phyloP scores from a whole-genome alignment of 768 basidiomycete species.

The Boletus huronensis region DNA sequence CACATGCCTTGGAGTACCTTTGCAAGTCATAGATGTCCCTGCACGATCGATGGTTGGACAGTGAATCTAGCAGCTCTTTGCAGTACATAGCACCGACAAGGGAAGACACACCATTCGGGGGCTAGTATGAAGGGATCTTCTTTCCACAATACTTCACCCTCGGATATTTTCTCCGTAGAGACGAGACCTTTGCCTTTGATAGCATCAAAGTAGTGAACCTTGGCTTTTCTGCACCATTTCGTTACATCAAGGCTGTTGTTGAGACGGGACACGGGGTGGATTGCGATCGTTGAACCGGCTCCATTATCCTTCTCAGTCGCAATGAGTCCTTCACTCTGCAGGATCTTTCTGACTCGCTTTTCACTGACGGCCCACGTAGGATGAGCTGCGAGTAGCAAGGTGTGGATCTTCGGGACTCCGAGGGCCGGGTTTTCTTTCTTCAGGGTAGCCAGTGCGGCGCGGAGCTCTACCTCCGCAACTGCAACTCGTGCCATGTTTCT shows the following conservation, averaged over 20 bases:
- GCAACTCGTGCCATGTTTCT: constrained; percentile 13
- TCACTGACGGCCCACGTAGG: constrained; percentile 81
- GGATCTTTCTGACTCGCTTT: constrained; percentile 70
- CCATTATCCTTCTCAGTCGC: constrained; percentile 10
- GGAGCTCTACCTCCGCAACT: constrained; percentile 56
- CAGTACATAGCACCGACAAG: too few species aligned
- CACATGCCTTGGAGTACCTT: constrained; percentile 56
- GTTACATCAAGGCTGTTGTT: constrained; percentile 60
- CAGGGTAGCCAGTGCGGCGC: constrained; percentile 49
- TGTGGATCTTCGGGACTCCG: constrained; percentile 71
- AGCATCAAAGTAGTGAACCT: constrained; percentile 63
- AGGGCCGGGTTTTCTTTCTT: constrained; percentile 56
- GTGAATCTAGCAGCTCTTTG: background rate
- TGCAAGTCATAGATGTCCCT: constrained; percentile 82
- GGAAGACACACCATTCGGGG: constrained; percentile 67
- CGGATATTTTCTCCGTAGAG: constrained; percentile 59
- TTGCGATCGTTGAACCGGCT: constrained; percentile 7
- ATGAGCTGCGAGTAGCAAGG: constrained; percentile 52
- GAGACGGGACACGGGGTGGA: constrained; percentile 60
- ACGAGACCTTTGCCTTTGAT: constrained; percentile 83
- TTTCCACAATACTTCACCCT: constrained; percentile 78
- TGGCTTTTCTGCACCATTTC: constrained; percentile 61
- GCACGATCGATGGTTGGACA: constrained; percentile 4
- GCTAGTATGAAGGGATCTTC: constrained; percentile 80
- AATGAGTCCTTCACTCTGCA: constrained; percentile 57